Base-by-base conservation (phyloP, 495 filamentous ascomycete genomes). In the Neurospora terricola region DNA sequence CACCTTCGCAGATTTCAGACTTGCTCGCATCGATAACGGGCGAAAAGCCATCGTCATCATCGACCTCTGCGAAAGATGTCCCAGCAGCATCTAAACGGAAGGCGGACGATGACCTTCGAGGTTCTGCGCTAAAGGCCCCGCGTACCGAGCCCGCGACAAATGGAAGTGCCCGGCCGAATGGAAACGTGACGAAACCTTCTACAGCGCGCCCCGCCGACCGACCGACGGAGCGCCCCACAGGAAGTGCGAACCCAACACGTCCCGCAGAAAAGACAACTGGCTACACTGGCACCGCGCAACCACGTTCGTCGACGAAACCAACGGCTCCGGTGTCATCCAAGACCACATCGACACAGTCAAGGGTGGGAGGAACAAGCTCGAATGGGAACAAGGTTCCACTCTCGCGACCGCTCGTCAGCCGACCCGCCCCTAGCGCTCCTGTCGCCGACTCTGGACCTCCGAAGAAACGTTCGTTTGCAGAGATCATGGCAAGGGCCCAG, bases 401-500 rank as follows among this genome's bases (percentile, higher is more conserved):
- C 27, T 72, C 79, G 10, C 68, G 75, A 21, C 74, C 79, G 2
- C 42, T 74, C 16, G 42, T 45, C 34, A 75, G 42, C n/a, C 74
- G 76, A 1, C 76, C 77, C 7, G 18, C 74, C 27, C 71, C 73
- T 11, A 38, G 54, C 48, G 27, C 27, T 36, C 6, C 54, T 34
- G 27, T 36, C 5, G 23, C 78, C 2, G 77, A 78, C 23, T 80
- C 82, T 6, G 80, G 76, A 45, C 76, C 85, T n/a, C 87, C 85
- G 14, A 91, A 90, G 77, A 91, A 90, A 74, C 86, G 90, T 1
- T 90, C 89, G 2, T 94, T 84, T 77, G 86, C 86, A 62, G 90
- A 91, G 74, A 91, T 93, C 72, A 87, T 94, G 84, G 88, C 87
- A 23, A 84, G 88, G 72, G 91, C 88, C 9, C 85, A 89, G 77